Base-by-base conservation (phyloP, 257 asterid genomes). In the Gardenia jasminoides region DNA sequence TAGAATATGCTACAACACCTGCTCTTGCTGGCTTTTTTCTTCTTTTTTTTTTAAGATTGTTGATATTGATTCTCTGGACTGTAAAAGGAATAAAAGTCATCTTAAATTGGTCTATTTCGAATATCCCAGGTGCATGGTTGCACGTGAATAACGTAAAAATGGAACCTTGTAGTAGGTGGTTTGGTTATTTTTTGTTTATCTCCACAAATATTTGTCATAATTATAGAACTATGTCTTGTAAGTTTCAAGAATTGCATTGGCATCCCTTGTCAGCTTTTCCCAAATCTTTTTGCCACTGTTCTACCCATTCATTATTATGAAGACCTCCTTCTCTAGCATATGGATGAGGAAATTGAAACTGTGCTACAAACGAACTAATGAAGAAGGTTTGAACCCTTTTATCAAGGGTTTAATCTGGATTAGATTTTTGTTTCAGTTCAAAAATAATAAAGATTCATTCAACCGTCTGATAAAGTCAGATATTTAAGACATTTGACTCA, bases 1-100 rank as follows among this genome's bases (percentile, higher is more conserved):
- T n/a, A 58, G 78, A 75, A 59, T 75, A 75, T 75, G 70, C 78
- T 75, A 41, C 39, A 30, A 10, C 64, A 56, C 26, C 64, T 48
- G 64, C 46, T 16, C 43, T 26, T n/a, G 26, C 64, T 28, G 64
- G 10, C 1, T 17, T 56, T 19, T 56, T 52, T 52, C 0, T 16
- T 15, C 1, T 56, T 56, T 19, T 20, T 56, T 26, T 4, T 56
- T 19, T 56, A 1, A 43, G 15, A 26, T 26, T 76, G 28, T 62
- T 47, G 44, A 61, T 3, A 52, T 22, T 52, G 58, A 50, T 15
- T 52, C 22, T 52, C 19, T 52, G 6, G 58, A 52, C 20, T 52
- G 22, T 52, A 6, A 16, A 15, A 52, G 26, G 54, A 44, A 66
- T 48, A 13, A 24, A 44, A 50, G 47, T 67, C n/a, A 13, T 33